These are phyloP conservation scores for Microbotryum scabiosae DNA, from an alignment of 1,284 basidiomycete genomes.

Conservation along the genomic window DNA sequence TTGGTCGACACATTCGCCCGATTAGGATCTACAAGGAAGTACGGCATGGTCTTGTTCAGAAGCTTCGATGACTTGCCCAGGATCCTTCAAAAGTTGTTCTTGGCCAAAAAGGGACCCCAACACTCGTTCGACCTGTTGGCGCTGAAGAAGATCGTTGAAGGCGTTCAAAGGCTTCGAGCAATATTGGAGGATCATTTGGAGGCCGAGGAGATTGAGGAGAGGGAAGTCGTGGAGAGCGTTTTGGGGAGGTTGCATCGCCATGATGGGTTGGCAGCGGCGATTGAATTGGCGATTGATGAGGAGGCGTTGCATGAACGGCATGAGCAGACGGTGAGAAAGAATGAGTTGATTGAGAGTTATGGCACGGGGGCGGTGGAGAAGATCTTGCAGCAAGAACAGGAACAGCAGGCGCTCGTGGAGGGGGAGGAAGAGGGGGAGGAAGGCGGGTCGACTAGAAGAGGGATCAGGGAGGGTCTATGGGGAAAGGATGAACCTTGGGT, in stretches of 20 bases:
- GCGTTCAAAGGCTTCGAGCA: conserved; percentile 16
- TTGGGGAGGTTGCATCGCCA: conserved; percentile 53
- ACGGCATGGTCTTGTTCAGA: conserved; percentile 54
- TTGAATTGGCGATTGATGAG: conserved; percentile 52
- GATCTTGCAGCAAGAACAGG: no score
- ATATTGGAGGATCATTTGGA: neutral
- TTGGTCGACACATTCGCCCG: conserved; percentile 67
- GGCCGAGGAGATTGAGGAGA: neutral
- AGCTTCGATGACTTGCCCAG: conserved; percentile 64
- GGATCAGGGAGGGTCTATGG: conserved; percentile 14
- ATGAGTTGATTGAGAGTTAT: conserved; percentile 28
- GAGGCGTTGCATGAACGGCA: conserved; percentile 29
- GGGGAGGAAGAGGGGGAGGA: conserved; percentile 6
- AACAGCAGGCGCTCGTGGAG: no score
- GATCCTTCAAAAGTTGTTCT: conserved; percentile 63
- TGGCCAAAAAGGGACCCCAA: conserved; percentile 50
- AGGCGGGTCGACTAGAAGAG: neutral
- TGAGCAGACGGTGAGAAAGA: conserved; percentile 29
- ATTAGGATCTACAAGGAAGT: conserved; percentile 58
- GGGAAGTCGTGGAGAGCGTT: conserved; percentile 42
- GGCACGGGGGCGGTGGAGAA: conserved; percentile 5
- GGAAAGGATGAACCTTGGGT: conserved; percentile 44
- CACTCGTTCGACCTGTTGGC: conserved; percentile 57
- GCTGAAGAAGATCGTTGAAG: conserved; percentile 52
- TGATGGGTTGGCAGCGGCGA: conserved; percentile 51